Evolutionary conservation across 148 eudicot species (phyloP).

Genomic region (Pharnaceum exiguum): DNA sequence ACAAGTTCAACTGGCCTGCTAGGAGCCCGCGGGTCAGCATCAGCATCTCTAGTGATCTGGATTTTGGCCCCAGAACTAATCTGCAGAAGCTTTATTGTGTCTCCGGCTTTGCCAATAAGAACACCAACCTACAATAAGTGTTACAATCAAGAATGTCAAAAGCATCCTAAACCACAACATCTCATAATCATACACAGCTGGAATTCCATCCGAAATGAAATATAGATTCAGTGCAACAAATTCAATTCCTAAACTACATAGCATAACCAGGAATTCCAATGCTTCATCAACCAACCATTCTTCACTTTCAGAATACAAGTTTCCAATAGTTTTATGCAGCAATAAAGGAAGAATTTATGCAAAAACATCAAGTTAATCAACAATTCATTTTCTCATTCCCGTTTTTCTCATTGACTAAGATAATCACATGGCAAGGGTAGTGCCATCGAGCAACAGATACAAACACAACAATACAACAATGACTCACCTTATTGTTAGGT

Average conservation of each 20-base stretch:
- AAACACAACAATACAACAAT: neutral
- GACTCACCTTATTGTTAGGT: conserved; percentile 78
- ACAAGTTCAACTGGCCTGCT: conserved; percentile 76
- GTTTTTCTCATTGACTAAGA: neutral
- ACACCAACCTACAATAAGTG: conserved; percentile 79
- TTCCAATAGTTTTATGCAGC: too few species aligned
- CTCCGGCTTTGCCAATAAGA: conserved; percentile 94
- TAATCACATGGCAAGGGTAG: neutral
- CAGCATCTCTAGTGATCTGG: conserved; percentile 89
- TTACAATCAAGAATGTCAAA: conserved; percentile 7
- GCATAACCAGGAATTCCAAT: too few species aligned
- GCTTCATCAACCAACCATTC: too few species aligned
- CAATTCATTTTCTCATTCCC: neutral
- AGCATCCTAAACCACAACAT: neutral
- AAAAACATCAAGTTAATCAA: too few species aligned
- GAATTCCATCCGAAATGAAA: neutral
- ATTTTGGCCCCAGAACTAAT: conserved; percentile 91
- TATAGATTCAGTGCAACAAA: neutral
- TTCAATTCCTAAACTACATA: too few species aligned
- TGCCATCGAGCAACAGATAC: too few species aligned
- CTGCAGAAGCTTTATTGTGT: conserved; percentile 76
- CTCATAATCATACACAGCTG: neutral
- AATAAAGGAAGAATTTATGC: too few species aligned
- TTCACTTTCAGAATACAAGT: too few species aligned
- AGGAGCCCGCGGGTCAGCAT: conserved; percentile 67